These are phyloP conservation scores for Ophiocordyceps camponoti-leonardi DNA, from an alignment of 2,329 filamentous ascomycete genomes.

Conservation along the genomic window DNA sequence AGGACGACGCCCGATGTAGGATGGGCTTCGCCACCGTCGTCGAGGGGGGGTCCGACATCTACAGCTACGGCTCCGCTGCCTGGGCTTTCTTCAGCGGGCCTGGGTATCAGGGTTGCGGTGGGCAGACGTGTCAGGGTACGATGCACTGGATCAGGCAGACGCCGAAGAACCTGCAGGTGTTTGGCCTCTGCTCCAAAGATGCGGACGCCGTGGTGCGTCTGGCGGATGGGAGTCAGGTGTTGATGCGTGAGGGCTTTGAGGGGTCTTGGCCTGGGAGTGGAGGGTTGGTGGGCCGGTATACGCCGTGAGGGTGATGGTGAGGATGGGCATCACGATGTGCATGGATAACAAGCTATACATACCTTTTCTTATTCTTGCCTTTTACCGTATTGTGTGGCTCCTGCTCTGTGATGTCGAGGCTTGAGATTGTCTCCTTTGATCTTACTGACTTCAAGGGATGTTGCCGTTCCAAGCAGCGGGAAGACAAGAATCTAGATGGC, in stretches of 20 bases:
- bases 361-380: too few species aligned
- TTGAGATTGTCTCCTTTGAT: too few species aligned
- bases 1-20: constrained; percentile 18
- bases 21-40: constrained; percentile 26
- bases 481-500: too few species aligned
- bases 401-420: too few species aligned
- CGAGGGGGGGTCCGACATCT: constrained; percentile 22
- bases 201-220: constrained; percentile 15
- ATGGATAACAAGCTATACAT: too few species aligned
- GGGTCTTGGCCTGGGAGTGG: constrained; percentile 17
- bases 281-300: constrained; percentile 20
- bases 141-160: constrained; percentile 22
- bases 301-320: constrained; percentile 4
- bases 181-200: constrained; percentile 24
- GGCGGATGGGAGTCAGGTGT: constrained; percentile 16
- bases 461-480: too few species aligned
- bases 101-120: constrained; percentile 15
- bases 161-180: constrained; percentile 20
- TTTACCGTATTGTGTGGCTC: too few species aligned
- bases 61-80: constrained; percentile 22
- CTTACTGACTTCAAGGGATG: too few species aligned
- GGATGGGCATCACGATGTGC: too few species aligned
- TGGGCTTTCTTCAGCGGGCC: constrained; percentile 26
- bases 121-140: constrained; percentile 14
- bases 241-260: constrained; percentile 13